Conservation (phyloP, 352 stramenopile genomes). For the Globisporangium spinosum region DNA sequence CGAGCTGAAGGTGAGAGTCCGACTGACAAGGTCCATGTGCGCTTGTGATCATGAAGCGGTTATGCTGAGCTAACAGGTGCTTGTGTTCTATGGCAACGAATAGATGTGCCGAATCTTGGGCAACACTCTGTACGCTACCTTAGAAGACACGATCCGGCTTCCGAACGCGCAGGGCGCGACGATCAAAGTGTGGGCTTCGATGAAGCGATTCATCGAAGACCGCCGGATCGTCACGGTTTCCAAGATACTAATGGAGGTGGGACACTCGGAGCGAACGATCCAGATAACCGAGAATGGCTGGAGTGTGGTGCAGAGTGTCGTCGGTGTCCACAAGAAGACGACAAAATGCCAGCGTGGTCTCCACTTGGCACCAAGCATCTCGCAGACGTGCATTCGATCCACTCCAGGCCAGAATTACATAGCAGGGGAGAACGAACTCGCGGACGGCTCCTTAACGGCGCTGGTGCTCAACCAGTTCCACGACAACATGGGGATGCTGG, state of each 20-base stretch:
- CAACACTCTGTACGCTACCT: background rate
- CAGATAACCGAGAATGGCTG: background rate
- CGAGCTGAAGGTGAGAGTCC: background rate
- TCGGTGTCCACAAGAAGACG: background rate
- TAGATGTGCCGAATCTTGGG: background rate
- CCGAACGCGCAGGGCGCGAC: too few relatives aligned
- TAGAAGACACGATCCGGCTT: background rate
- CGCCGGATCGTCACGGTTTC: background rate
- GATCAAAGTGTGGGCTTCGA: background rate
- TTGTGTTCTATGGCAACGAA: background rate
- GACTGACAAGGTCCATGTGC: background rate
- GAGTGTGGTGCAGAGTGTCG: background rate
- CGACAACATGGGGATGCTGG: background rate
- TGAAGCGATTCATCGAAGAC: background rate
- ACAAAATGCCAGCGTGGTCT: background rate
- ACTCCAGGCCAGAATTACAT: background rate
- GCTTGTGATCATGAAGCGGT: background rate
- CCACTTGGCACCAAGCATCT: background rate
- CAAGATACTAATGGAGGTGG: background rate
- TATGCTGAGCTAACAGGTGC: background rate
- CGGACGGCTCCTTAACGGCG: background rate
- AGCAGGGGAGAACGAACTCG: background rate
- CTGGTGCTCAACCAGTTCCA: background rate
- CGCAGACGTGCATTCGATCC: background rate
- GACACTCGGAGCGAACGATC: background rate